phyloP scores from a whole-genome alignment of 768 basidiomycete species.

The Mycena galericulata region DNA sequence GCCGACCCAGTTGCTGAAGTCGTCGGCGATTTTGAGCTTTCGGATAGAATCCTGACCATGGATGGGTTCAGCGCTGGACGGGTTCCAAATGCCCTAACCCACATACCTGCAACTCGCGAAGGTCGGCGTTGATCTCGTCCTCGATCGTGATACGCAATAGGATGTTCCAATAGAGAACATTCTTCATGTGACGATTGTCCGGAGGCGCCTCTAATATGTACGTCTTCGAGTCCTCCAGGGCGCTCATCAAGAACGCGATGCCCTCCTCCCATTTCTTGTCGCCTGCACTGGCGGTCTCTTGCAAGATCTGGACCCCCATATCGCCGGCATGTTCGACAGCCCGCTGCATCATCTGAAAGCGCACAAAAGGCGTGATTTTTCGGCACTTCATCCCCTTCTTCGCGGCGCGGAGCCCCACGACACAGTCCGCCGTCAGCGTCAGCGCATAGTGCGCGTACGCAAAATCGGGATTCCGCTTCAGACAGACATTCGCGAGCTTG shows the following conservation, averaged over 20 bases:
- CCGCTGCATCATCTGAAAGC: slow-evolving; percentile 68
- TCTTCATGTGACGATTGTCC: slow-evolving; percentile 71
- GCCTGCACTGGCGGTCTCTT: slow-evolving; percentile 55
- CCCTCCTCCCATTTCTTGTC: slow-evolving; percentile 68
- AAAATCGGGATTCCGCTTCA: slow-evolving; percentile 67
- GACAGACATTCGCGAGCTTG: slow-evolving; percentile 56
- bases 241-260: slow-evolving; percentile 69
- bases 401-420: slow-evolving; percentile 67
- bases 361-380: slow-evolving; percentile 65
- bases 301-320: slow-evolving; percentile 63
- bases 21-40: slow-evolving; percentile 64
- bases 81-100: slow-evolving; percentile 15
- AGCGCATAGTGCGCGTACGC: slow-evolving; percentile 77
- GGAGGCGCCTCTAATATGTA: slow-evolving; percentile 70
- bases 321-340: slow-evolving; percentile 71
- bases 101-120: slow-evolving; percentile 63
- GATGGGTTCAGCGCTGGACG: neutral
- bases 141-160: slow-evolving; percentile 63
- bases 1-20: slow-evolving; percentile 62
- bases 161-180: slow-evolving; percentile 70
- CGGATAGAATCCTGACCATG: slow-evolving; percentile 47
- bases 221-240: slow-evolving; percentile 68
- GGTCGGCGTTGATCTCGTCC: slow-evolving; percentile 61
- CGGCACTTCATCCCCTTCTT: slow-evolving; percentile 76
- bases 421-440: slow-evolving; percentile 59